These are phyloP conservation scores for Colletotrichum siamense DNA, from an alignment of 2,329 filamentous ascomycete genomes.

Conservation along the genomic window DNA sequence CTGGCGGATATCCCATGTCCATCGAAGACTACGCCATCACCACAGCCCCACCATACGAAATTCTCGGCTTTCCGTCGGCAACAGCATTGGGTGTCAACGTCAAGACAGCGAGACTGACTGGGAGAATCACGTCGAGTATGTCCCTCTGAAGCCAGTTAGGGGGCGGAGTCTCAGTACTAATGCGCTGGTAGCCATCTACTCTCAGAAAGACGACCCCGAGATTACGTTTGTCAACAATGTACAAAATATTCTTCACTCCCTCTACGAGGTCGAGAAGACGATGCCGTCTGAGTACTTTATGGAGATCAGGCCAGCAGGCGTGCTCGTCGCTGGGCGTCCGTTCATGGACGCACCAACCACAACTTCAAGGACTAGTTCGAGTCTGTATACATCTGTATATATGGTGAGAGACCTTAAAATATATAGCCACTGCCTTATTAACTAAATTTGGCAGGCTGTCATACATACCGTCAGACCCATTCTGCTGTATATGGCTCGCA, in stretches of 20 bases:
- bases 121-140: constrained; percentile 9
- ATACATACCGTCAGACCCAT: constrained; percentile 14
- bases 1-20: constrained; percentile 12
- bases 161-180: background rate
- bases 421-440: too few species aligned
- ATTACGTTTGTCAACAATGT: background rate
- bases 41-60: background rate
- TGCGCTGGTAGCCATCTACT: background rate
- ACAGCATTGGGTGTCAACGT: constrained; percentile 2
- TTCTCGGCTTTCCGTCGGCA: background rate
- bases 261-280: constrained; percentile 3
- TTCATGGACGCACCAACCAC: background rate
- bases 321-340: background rate
- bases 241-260: background rate
- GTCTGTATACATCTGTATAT: background rate
- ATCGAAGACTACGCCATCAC: constrained; percentile 10
- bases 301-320: background rate
- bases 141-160: accelerated
- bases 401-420: background rate
- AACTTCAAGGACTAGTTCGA: constrained; percentile 1
- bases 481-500: constrained; percentile 8
- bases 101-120: background rate
- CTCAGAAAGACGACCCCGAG: background rate
- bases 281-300: constrained; percentile 10
- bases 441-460: background rate